These are phyloP conservation scores for Aspergillus uvarum DNA, from an alignment of 2,329 filamentous ascomycete genomes.

Conservation along the genomic window DNA sequence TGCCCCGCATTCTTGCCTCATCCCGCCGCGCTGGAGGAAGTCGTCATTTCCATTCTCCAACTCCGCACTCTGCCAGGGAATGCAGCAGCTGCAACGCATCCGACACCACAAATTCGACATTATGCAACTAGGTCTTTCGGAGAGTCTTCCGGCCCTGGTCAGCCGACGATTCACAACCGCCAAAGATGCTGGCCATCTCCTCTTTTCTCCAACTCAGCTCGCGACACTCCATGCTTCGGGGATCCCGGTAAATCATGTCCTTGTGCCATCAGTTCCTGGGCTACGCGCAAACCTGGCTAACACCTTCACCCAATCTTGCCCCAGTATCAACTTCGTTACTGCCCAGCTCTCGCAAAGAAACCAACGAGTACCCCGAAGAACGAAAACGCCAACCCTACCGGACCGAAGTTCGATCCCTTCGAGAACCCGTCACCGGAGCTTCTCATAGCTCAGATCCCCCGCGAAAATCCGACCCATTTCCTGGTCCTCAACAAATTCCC, in stretches of 20 bases:
- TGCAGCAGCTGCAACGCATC: neutral
- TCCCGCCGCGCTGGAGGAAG: neutral
- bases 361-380: conserved; percentile 30
- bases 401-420: conserved; percentile 46
- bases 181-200: conserved; percentile 37
- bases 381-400: conserved; percentile 15
- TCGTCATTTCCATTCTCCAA: neutral
- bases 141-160: conserved; percentile 38
- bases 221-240: conserved; percentile 35
- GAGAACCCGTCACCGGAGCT: conserved; percentile 44
- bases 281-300: neutral
- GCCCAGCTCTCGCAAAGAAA: conserved; percentile 49
- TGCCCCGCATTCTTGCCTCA: neutral
- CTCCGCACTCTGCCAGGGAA: neutral
- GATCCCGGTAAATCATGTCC: conserved; percentile 31
- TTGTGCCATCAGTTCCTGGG: neutral
- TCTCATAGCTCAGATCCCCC: conserved; percentile 42
- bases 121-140: conserved; percentile 40
- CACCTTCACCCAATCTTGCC: neutral
- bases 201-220: conserved; percentile 44
- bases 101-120: neutral
- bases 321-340: conserved; percentile 51
- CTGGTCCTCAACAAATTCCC: conserved; percentile 52
- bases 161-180: conserved; percentile 36
- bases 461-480: conserved; percentile 35